phyloP scores from a whole-genome alignment of 805 yeast species.

The Tetrapisispora arboricola region DNA sequence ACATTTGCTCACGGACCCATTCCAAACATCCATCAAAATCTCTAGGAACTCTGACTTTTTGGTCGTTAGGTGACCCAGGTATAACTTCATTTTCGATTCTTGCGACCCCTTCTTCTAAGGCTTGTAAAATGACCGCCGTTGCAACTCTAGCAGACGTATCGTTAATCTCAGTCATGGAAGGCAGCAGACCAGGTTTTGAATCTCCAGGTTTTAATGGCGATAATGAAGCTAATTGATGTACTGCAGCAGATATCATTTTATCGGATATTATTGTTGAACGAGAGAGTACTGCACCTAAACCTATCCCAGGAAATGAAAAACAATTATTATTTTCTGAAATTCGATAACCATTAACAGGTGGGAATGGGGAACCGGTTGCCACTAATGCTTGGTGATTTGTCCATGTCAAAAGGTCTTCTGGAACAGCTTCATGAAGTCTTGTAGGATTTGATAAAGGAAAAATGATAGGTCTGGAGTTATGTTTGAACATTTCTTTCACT shows the following conservation, averaged over 20 bases:
- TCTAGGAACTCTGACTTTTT: conserved; percentile 51
- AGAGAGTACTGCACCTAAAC: conserved; percentile 86
- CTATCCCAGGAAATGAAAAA: conserved; percentile 96
- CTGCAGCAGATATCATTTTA: conserved; percentile 92
- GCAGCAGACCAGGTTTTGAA: conserved; percentile 52
- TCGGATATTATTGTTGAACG: conserved; percentile 78
- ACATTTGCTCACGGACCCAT: conserved; percentile 94
- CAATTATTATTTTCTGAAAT: conserved; percentile 96
- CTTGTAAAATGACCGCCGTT: conserved; percentile 83
- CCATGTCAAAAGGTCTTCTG: conserved; percentile 85
- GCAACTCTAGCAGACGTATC: conserved; percentile 89
- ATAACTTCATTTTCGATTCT: conserved; percentile 44
- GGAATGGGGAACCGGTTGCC: conserved; percentile 98
- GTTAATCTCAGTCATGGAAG: conserved; percentile 77
- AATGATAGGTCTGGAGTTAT: conserved; percentile 79
- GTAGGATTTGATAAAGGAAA: conserved; percentile 97
- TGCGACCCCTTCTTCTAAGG: conserved; percentile 79
- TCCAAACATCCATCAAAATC: conserved; percentile 67
- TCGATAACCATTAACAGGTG: conserved; percentile 81
- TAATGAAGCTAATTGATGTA: conserved; percentile 74
- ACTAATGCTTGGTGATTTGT: conserved; percentile 83
- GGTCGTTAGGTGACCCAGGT: conserved; percentile 27
- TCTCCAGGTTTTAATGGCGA: conserved; percentile 53
- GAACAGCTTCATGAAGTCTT: conserved; percentile 87
- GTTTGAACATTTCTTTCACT: conserved; percentile 79